Conservation (phyloP, 2,329 filamentous ascomycete species). For the Nigrospora osmanthi region DNA sequence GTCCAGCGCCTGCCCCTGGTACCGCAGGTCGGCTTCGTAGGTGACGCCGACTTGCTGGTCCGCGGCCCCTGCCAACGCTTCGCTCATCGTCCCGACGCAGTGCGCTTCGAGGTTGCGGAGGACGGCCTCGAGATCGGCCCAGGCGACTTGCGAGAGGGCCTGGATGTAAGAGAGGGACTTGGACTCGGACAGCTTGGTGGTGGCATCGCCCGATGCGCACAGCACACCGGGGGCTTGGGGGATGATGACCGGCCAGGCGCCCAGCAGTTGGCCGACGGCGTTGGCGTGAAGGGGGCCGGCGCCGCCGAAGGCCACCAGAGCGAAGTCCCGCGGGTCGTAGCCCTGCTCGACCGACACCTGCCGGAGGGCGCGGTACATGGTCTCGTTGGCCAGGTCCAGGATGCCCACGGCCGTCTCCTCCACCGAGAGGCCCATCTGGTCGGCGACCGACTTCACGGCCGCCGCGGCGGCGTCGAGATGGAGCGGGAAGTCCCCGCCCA, state of each 20-base stretch:
- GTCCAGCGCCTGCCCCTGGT: slow-evolving; percentile 35
- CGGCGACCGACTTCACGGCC: slow-evolving; percentile 33
- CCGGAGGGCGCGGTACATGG: slow-evolving; percentile 41
- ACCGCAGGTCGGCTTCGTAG: slow-evolving; percentile 37
- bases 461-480: slow-evolving; percentile 31
- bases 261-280: slow-evolving; percentile 37
- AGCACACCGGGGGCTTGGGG: slow-evolving; percentile 40
- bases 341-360: slow-evolving; percentile 43
- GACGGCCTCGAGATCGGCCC: slow-evolving; percentile 21
- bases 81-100: slow-evolving; percentile 28
- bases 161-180: slow-evolving; percentile 37
- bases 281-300: slow-evolving; percentile 44
- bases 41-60: slow-evolving; percentile 19
- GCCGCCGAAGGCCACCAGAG: slow-evolving; percentile 41
- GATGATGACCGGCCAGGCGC: slow-evolving; percentile 43
- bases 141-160: slow-evolving; percentile 24
- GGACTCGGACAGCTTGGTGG: slow-evolving; percentile 38
- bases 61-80: slow-evolving; percentile 21
- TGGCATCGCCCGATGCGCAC: slow-evolving; percentile 40
- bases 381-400: slow-evolving; percentile 40
- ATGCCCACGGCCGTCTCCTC: slow-evolving; percentile 37
- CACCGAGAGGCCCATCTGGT: slow-evolving; percentile 33
- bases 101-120: slow-evolving; percentile 26
- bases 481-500: slow-evolving; percentile 36
- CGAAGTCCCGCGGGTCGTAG: slow-evolving; percentile 41